phyloP scores from a whole-genome alignment of 2,329 filamentous ascomycete genomes.

The Ophiocordyceps camponoti-rufipedis region DNA sequence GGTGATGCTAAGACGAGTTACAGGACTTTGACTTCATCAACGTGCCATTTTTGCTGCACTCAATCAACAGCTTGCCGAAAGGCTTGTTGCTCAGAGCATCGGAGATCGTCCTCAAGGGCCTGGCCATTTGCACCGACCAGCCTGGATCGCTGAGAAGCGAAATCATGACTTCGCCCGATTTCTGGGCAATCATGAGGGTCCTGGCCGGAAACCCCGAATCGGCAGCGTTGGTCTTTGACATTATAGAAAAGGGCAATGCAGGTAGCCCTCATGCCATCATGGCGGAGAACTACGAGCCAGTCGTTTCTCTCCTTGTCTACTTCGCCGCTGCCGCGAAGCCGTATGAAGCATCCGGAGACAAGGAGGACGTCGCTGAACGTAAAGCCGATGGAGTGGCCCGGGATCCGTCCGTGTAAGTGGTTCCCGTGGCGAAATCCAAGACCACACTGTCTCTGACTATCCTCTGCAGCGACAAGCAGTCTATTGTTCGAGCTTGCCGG shows the following conservation, averaged over 20 bases:
- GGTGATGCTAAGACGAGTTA: conserved; percentile 6
- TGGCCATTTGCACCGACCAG: conserved; percentile 63
- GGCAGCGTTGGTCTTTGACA: conserved; percentile 64
- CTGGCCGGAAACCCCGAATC: conserved; percentile 53
- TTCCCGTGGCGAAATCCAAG: no score
- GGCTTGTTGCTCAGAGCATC: conserved; percentile 61
- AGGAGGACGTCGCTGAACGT: conserved; percentile 32
- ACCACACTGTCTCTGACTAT: not conserved
- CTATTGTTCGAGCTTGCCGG: conserved; percentile 60
- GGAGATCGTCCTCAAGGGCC: conserved; percentile 56
- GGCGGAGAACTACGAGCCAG: conserved; percentile 88
- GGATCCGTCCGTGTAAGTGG: conserved; percentile 7
- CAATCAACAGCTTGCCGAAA: conserved; percentile 73
- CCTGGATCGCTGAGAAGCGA: conserved; percentile 69
- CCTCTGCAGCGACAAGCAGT: conserved; percentile 19
- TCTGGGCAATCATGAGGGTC: conserved; percentile 77
- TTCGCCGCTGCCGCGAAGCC: conserved; percentile 73
- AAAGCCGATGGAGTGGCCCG: conserved; percentile 6
- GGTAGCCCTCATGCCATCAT: conserved; percentile 69
- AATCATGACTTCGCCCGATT: conserved; percentile 90
- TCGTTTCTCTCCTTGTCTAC: conserved; percentile 67
- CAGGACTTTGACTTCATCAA: conserved; percentile 83
- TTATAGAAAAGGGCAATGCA: conserved; percentile 62
- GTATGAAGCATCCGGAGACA: conserved; percentile 51
- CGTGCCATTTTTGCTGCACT: conserved; percentile 78